phyloP scores from a whole-genome alignment of 2,329 filamentous ascomycete species.

The Gaeumannomyces tritici region DNA sequence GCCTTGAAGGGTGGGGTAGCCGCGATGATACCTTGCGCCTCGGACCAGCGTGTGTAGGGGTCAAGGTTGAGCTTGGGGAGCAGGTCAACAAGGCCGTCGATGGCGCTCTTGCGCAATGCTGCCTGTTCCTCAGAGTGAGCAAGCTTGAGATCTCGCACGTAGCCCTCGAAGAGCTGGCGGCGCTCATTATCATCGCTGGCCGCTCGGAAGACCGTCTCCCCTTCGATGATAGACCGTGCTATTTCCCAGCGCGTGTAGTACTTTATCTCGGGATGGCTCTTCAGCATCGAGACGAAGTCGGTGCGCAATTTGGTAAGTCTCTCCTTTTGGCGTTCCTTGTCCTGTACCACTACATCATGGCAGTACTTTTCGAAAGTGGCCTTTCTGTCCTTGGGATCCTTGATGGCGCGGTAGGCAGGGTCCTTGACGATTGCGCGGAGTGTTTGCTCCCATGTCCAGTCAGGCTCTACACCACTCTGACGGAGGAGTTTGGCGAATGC shows the following conservation, averaged over 20 bases:
- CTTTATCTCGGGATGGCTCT: constrained; percentile 92
- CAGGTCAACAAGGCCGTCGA: constrained; percentile 72
- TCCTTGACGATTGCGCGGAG: constrained; percentile 82
- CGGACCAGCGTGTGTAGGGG: constrained; percentile 89
- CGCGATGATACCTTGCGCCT: constrained; percentile 76
- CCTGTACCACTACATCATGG: constrained; percentile 78
- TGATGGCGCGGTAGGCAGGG: constrained; percentile 84
- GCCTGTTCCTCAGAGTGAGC: constrained; percentile 67
- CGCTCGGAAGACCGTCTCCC: constrained; percentile 89
- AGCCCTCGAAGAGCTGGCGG: constrained; percentile 86
- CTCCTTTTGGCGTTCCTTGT: constrained; percentile 91
- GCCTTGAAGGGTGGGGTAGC: constrained; percentile 66
- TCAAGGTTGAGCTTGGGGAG: constrained; percentile 75
- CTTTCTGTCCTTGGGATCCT: constrained; percentile 84
- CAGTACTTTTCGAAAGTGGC: constrained; percentile 92
- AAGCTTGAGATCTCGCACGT: constrained; percentile 77
- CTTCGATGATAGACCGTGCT: constrained; percentile 85
- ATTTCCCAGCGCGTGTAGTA: constrained; percentile 97
- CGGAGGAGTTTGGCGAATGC: constrained; percentile 88
- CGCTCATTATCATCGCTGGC: constrained; percentile 82
- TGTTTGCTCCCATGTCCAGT: constrained; percentile 89
- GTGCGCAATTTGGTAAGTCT: constrained; percentile 81
- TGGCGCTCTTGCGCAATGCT: constrained; percentile 64
- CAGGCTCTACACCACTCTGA: constrained; percentile 74
- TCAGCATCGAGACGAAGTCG: constrained; percentile 94